Percentiles rank a stretch among this genome's conserved stretches.
These are phyloP conservation scores for Daldinia childiae DNA, from an alignment of 495 filamentous ascomycete genomes.

Conservation along the genomic window DNA sequence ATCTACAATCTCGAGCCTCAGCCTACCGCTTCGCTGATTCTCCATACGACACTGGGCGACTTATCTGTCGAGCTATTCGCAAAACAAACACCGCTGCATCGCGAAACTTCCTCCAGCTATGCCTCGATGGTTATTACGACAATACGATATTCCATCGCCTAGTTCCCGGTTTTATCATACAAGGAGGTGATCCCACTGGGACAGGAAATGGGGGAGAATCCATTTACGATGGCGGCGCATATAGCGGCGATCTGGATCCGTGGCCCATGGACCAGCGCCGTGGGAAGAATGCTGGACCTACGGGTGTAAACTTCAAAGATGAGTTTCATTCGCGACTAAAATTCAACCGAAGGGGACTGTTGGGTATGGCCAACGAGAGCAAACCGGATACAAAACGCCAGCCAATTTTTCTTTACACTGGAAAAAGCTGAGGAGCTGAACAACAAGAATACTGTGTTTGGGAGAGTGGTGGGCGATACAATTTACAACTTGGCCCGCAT, in stretches of 20 bases:
- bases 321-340: conserved; percentile 92
- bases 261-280: conserved; percentile 70
- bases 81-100: conserved; percentile 90
- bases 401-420: conserved; percentile 97
- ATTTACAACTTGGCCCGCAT: conserved; percentile 96
- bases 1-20: conserved; percentile 95
- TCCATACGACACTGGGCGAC: conserved; percentile 89
- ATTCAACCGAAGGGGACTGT: conserved; percentile 87
- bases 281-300: conserved; percentile 63
- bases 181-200: conserved; percentile 86
- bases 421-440: conserved; percentile 83
- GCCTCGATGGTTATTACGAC: conserved; percentile 93
- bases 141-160: conserved; percentile 93
- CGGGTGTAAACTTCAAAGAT: conserved; percentile 76
- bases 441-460: conserved; percentile 92
- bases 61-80: conserved; percentile 92
- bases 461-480: conserved; percentile 89
- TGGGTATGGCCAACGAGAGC: conserved; percentile 91
- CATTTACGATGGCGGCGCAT: conserved; percentile 86
- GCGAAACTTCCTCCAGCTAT: conserved; percentile 96
- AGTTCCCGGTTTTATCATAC: conserved; percentile 88
- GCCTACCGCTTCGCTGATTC: conserved; percentile 86
- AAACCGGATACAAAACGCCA: conserved; percentile 80
- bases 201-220: conserved; percentile 91
- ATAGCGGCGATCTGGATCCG: conserved; percentile 67